Conservation (phyloP, 148 eudicot species). For the Persicaria maculosa region DNA sequence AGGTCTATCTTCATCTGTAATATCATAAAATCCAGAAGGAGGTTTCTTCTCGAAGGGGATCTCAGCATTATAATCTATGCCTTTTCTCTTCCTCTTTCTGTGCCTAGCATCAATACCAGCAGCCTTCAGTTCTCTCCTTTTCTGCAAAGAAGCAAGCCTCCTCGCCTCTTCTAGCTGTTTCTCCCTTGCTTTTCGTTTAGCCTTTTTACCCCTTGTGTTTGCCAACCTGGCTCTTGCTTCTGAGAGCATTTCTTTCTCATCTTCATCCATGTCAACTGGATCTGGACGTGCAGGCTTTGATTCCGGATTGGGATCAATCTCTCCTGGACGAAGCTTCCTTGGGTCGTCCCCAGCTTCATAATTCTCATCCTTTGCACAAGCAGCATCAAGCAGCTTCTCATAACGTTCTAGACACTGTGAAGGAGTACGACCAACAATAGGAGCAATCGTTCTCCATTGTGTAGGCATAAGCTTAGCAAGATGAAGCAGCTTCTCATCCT, state of each 20-base stretch:
- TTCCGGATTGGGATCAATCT: constrained; percentile 98
- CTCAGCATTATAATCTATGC: constrained; percentile 96
- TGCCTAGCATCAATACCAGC: constrained; percentile 88
- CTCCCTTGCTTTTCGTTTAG: constrained; percentile 97
- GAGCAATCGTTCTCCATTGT: constrained; percentile 98
- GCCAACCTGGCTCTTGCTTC: constrained; percentile 98
- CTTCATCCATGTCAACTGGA: constrained; percentile 99
- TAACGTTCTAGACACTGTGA: constrained; percentile 97
- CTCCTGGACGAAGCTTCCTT: constrained; percentile 92
- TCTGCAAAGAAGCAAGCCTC: constrained; percentile 97
- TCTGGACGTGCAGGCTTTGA: constrained; percentile 99
- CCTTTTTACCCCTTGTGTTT: constrained; percentile 95
- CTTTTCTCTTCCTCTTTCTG: constrained; percentile 87
- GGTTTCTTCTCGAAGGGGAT: constrained; percentile 96
- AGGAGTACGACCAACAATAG: constrained; percentile 98
- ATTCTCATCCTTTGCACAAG: constrained; percentile 87
- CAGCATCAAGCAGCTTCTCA: constrained; percentile 96
- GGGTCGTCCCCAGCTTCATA: constrained; percentile 97
- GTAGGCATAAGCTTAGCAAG: constrained; percentile 99
- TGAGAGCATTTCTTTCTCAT: constrained; percentile 99
- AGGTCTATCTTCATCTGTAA: constrained; percentile 66
- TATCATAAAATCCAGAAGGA: constrained; percentile 90
- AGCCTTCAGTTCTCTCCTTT: constrained; percentile 96
- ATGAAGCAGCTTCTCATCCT: constrained; percentile 94
- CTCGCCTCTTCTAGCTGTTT: constrained; percentile 99